Percentiles rank a stretch among this genome's conserved stretches.
Evolutionary conservation across 2,329 filamentous ascomycete species (phyloP).

Genomic region (Ascocoryne sarcoides): DNA sequence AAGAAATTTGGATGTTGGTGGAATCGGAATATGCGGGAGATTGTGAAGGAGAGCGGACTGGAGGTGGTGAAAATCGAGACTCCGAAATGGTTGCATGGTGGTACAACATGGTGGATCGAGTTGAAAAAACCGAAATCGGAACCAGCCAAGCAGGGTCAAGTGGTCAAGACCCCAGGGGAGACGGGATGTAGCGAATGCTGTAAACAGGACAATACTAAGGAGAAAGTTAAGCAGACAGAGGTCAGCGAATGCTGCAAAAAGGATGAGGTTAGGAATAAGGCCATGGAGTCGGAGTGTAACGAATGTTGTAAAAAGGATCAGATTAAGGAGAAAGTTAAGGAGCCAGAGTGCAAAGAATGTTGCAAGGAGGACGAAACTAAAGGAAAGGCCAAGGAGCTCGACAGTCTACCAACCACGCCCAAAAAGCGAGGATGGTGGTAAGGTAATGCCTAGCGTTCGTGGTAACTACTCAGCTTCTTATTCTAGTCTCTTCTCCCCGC

Average conservation of each 20-base stretch:
- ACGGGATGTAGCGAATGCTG: background rate
- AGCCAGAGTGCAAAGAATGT: too few relatives aligned
- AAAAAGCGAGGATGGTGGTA: too few relatives aligned
- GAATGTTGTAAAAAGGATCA: too few relatives aligned
- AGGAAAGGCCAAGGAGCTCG: too few relatives aligned
- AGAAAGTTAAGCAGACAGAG: background rate
- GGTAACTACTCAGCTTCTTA: too few relatives aligned
- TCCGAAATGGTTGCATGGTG: constrained; percentile 41
- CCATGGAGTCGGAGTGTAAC: too few relatives aligned
- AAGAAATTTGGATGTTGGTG: constrained; percentile 58
- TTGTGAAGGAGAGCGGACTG: constrained; percentile 47
- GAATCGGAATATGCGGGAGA: constrained; percentile 52
- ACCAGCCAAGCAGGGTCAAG: background rate
- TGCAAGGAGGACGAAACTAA: too few relatives aligned
- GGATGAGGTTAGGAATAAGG: background rate
- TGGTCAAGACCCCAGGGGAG: background rate
- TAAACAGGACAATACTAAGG: background rate
- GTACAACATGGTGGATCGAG: constrained; percentile 52
- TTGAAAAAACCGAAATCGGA: constrained; percentile 29
- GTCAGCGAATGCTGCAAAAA: background rate
- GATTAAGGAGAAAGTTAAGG: too few relatives aligned
- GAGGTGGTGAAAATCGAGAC: constrained; percentile 46
- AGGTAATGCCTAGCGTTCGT: too few relatives aligned
- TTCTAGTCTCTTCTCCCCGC: too few relatives aligned
- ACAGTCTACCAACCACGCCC: too few relatives aligned